Evolutionary conservation across 352 stramenopile species (phyloP), one percentile per base, ranked within the genome.

Genomic region (Globisporangium orthogonon): DNA sequence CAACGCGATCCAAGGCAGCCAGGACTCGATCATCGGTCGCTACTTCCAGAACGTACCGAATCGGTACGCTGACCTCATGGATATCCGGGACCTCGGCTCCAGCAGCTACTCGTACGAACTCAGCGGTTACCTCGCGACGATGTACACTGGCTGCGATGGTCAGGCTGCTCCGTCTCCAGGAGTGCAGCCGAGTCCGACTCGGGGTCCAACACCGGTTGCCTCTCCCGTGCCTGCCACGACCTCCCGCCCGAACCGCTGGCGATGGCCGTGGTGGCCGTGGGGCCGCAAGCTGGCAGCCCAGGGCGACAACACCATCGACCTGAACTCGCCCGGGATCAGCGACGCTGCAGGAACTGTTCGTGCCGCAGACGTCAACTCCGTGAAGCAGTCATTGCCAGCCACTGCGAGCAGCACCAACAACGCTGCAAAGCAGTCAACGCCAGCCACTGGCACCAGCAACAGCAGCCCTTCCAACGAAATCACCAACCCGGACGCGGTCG

Each of bases 41-140:
- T 83, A 77, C 45, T 83, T 83, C 29, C 13, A 50, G 2, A 58
- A 59, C 28, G 66, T 83, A 15, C 67, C 62, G 1, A 76, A 62
- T 46, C 63, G 67, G 17, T 83, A 73, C 35, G 73, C 66, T 0
- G 76, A 65, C 39, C 58, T 83, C 4, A 78, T 83, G 61, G 76
- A 84, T 43, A 49, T 71, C 6, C 65, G 71, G 3, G 69, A 80
- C 29, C 44, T 87, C 18, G 76, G 76, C 11, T 43, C 53, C 13
- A 76, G 62, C 58, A 84, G 76, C 67, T 87, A 87, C 70, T 66
- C 71, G 54, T 87, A 81, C 58, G 71, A 83, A 13, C 56, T 87
- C 41, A 78, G 61, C 29, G 62, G 60, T 3, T 60, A 65, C 30
- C 40, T 72, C 29, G 65, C 56, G 4, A 62, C 57, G 11, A 61